Base-by-base conservation (phyloP, 2,329 filamentous ascomycete genomes). In the Bertia moriformis region DNA sequence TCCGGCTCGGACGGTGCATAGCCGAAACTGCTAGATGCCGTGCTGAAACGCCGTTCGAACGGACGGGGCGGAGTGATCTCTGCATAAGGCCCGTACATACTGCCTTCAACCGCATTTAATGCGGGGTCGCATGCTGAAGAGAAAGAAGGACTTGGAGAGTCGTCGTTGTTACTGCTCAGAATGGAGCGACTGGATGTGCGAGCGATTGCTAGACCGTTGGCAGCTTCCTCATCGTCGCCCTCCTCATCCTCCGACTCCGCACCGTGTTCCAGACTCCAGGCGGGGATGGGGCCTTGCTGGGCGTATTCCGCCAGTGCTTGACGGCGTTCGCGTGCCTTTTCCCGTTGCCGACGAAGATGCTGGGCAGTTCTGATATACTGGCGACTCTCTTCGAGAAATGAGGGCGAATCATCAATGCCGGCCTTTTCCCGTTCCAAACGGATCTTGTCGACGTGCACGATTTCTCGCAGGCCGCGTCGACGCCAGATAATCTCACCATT, bases 401-500 rank as follows among this genome's bases (percentile, higher is more conserved):
- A 10, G 7, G 32, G 32, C 7, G 32, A 10, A 14, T 35, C 32
- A 18, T 7, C 10, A 35, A 51, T 19, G 17, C 32, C 32, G 32
- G 10, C 15, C 32, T 56, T 56, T 44, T 70, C 66, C 37, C 64
- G 65, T 42, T 74, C 65, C 43, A 76, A 65, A 40, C 77, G 67
- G 39, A 67, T 61, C 50, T 70, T 75, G 50, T 82, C 77, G 41
- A 79, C 66, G 14, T 71, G 61, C 17, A 71, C 65, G 38, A 81
- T 67, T 46, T 78, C 73, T 45, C 66, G 67, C 14, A 72, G 60
- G 10, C 71, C 75, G 47, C 69, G 66, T 39, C 64, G 71, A 39
- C 76, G 66, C 78, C 77, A 82, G 42, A 70, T 64, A 42, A 83
- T 78, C 50, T 82, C 77, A 13, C 77, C 75, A 41, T 73, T 65